phyloP scores from a whole-genome alignment of 2,329 filamentous ascomycete species.

The Monilinia laxa region DNA sequence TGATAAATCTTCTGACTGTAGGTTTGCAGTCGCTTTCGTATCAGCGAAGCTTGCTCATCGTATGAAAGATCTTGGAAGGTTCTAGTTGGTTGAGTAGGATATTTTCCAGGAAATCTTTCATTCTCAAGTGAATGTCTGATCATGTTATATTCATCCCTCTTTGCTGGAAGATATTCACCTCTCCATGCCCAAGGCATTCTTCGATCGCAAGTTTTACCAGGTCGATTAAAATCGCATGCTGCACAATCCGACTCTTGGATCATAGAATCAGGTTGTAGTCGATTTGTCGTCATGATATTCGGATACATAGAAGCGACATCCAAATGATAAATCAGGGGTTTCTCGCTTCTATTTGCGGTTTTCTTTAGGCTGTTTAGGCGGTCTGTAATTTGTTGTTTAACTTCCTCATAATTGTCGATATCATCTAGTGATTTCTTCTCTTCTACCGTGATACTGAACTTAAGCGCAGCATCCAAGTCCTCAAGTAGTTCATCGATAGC shows the following conservation, averaged over 20 bases:
- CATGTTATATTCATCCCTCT: slow-evolving; percentile 99
- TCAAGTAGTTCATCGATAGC: slow-evolving; percentile 85
- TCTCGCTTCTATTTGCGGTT: slow-evolving; percentile 80
- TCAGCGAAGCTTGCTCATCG: slow-evolving; percentile 77
- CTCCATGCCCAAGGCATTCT: slow-evolving; percentile 96
- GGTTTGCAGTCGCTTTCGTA: slow-evolving; percentile 84
- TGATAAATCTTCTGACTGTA: slow-evolving; percentile 99
- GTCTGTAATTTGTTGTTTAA: slow-evolving; percentile 77
- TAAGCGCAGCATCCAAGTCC: slow-evolving; percentile 84
- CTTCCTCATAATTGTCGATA: slow-evolving; percentile 76
- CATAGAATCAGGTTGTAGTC: slow-evolving; percentile 98
- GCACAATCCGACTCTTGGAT: slow-evolving; percentile 94
- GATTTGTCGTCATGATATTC: slow-evolving; percentile 99
- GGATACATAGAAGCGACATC: slow-evolving; percentile 99
- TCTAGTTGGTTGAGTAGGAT: slow-evolving; percentile 65
- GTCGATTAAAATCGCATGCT: slow-evolving; percentile 96
- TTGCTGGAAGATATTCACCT: slow-evolving; percentile 94
- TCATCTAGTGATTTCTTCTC: slow-evolving; percentile 81
- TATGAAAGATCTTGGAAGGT: slow-evolving; percentile 76
- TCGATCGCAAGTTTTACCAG: slow-evolving; percentile 94
- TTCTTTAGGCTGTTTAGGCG: slow-evolving; percentile 71
- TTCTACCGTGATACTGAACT: slow-evolving; percentile 82
- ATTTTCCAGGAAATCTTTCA: slow-evolving; percentile 83
- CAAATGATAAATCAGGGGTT: slow-evolving; percentile 93
- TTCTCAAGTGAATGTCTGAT: slow-evolving; percentile 88